Conservation (phyloP, 768 basidiomycete genomes). For the Chalciporus chontae region DNA sequence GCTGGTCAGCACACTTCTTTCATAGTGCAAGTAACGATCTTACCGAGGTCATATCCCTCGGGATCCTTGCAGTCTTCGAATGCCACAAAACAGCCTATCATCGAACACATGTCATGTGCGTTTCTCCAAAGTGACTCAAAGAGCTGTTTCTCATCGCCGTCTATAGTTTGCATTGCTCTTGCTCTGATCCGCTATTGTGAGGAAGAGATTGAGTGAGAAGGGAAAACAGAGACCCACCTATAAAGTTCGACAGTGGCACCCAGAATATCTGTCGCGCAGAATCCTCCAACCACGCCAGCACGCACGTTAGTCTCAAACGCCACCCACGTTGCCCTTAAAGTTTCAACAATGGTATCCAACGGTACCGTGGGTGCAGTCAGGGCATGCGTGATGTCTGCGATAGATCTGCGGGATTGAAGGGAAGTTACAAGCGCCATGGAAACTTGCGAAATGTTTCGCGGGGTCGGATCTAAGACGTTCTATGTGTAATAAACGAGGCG, state of each 20-base stretch:
- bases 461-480: slow-evolving; percentile 29
- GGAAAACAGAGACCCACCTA: slow-evolving; percentile 19
- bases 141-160: slow-evolving; percentile 36
- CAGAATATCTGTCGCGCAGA: slow-evolving; percentile 46
- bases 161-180: slow-evolving; percentile 25
- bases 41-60: slow-evolving; percentile 63
- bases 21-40: slow-evolving; percentile 6
- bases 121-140: slow-evolving; percentile 51
- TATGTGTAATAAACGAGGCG: slow-evolving; percentile 8
- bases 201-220: background rate
- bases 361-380: slow-evolving; percentile 44
- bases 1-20: slow-evolving; percentile 5
- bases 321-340: slow-evolving; percentile 44
- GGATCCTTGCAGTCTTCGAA: slow-evolving; percentile 66
- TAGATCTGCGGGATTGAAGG: slow-evolving; percentile 48
- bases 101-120: slow-evolving; percentile 64
- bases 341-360: slow-evolving; percentile 41
- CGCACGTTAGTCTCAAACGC: slow-evolving; percentile 42
- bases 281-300: slow-evolving; percentile 38
- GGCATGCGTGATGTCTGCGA: slow-evolving; percentile 57
- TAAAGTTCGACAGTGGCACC: slow-evolving; percentile 42
- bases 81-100: slow-evolving; percentile 56
- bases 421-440: slow-evolving; percentile 33
- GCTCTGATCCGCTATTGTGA: slow-evolving; percentile 25
- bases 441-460: slow-evolving; percentile 19